Base-by-base conservation (phyloP, 1,284 basidiomycete species). In the Phellinidium pouzarii region DNA sequence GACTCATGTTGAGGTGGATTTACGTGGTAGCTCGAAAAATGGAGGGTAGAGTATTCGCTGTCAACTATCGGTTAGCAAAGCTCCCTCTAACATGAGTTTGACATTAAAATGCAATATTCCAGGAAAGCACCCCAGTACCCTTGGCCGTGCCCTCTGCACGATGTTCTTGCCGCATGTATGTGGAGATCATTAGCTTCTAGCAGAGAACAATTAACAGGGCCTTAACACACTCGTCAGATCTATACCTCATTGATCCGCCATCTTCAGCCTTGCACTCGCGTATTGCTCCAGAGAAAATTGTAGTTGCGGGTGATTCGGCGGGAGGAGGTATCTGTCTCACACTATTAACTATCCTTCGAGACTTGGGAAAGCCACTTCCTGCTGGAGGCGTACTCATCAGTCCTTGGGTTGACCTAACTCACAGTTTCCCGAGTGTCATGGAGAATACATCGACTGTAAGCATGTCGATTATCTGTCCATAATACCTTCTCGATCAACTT, bases 291-390 rank as follows among this genome's bases (percentile, higher is more conserved):
- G 78, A 78, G 6, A 84, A 86, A 57, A 83, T 93, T 44, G 82
- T 94, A 12, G 68, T 91, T 49, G 89, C 87, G 0, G 91, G 91
- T 14, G 91, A 94, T 64, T 91, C 86, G 3, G 91, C 91, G 0
- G 91, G 91, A 8, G 91, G 82, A 1, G 87, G 84, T 1, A 68
- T 93, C 2, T 81, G 78, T 19, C 60, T 92, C 17, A 77, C 83
- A 0, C 68, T 82, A 1, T 68, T 94, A 2, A 83, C 86, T 29
- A 74, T 93, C 27, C 71, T 94, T 4, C 78, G 91, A 7, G 92
- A 95, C 63, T 70, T 86, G 50, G 82, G 79, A 0, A 62, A 88
- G 17, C 82, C 86, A 0, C 69, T 83, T 59, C 90, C 91, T 0
- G 84, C 87, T 1, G 90, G 89, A 2, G 84, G 81, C 0, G 78